phyloP scores from a whole-genome alignment of 768 basidiomycete genomes.

The Exidia glandulosa region DNA sequence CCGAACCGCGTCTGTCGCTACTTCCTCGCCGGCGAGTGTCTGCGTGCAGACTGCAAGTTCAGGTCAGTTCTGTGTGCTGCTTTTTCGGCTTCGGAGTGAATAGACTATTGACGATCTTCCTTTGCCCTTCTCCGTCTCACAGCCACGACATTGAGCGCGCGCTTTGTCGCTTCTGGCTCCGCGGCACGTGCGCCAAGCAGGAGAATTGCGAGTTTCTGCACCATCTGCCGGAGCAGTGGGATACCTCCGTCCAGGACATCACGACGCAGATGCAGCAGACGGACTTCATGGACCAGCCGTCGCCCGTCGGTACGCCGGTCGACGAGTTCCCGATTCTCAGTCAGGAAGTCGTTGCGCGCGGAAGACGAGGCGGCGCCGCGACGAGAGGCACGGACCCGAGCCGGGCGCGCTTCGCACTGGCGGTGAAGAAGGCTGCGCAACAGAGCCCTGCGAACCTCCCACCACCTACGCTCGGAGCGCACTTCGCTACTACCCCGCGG shows the following conservation, averaged over 20 bases:
- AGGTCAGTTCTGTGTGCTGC: slow-evolving; percentile 44
- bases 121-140: slow-evolving; percentile 9
- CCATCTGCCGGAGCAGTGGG: slow-evolving; percentile 77
- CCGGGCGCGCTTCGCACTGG: slow-evolving; percentile 80
- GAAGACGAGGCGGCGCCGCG: slow-evolving; percentile 27
- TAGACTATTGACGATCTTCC: not conserved
- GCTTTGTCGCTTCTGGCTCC: slow-evolving; percentile 92
- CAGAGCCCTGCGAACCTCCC: slow-evolving; percentile 16
- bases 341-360: slow-evolving; percentile 20
- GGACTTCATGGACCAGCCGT: slow-evolving; percentile 6
- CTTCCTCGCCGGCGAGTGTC: slow-evolving; percentile 91
- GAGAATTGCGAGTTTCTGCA: slow-evolving; percentile 95
- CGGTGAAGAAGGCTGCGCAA: slow-evolving; percentile 60
- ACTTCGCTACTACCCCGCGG: slow-evolving; percentile 20
- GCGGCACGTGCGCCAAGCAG: slow-evolving; percentile 94
- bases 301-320: slow-evolving; percentile 17
- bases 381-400: slow-evolving; percentile 56
- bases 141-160: slow-evolving; percentile 95
- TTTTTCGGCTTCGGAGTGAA: not conserved
- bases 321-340: slow-evolving; percentile 69
- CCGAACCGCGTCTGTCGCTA: slow-evolving; percentile 82
- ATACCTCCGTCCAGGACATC: slow-evolving; percentile 57
- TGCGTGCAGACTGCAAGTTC: slow-evolving; percentile 94
- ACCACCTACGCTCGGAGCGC: slow-evolving; percentile 56
- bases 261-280: slow-evolving; percentile 35